Evolutionary conservation across 2,329 filamentous ascomycete species (phyloP).

Genomic region (Aureobasidium vineae): DNA sequence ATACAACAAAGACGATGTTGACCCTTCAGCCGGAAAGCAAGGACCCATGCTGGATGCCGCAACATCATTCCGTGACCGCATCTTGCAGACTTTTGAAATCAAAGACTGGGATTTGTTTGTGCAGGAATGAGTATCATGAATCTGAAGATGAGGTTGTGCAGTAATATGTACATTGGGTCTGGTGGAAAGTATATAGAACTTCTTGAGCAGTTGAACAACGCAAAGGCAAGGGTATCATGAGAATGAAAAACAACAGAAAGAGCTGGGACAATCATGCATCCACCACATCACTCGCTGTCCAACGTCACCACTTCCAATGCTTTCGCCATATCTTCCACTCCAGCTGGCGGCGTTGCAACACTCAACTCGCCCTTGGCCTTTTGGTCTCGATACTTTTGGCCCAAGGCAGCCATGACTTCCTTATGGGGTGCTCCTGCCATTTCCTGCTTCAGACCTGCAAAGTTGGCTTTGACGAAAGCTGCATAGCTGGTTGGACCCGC

Average conservation of each 20-base stretch:
- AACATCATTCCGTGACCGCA: constrained; percentile 64
- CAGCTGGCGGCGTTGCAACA: constrained; percentile 1
- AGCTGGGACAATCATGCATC: constrained; percentile 6
- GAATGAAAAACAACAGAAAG: constrained; percentile 9
- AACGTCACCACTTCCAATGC: constrained; percentile 31
- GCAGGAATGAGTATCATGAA: constrained; percentile 27
- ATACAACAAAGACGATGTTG: constrained; percentile 70
- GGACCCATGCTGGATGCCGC: constrained; percentile 64
- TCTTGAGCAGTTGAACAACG: neutral
- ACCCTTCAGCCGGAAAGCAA: constrained; percentile 62
- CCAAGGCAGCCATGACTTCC: constrained; percentile 67
- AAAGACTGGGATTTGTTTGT: constrained; percentile 77
- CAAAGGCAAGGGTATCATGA: constrained; percentile 4
- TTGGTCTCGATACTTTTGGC: constrained; percentile 58
- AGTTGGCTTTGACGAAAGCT: constrained; percentile 65
- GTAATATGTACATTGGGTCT: neutral
- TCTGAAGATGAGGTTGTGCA: neutral
- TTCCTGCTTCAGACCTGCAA: constrained; percentile 58
- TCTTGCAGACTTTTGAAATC: constrained; percentile 73
- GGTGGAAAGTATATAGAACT: neutral
- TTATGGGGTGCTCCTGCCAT: constrained; percentile 59
- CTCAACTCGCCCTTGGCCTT: constrained; percentile 36
- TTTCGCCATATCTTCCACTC: constrained; percentile 29
- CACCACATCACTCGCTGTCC: constrained; percentile 29
- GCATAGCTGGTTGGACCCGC: constrained; percentile 50